A percentile compares a stretch with the other conserved stretches of the same genome.
Conservation (phyloP, 1,139 yeast genomes). For the Candida freyschussii region DNA sequence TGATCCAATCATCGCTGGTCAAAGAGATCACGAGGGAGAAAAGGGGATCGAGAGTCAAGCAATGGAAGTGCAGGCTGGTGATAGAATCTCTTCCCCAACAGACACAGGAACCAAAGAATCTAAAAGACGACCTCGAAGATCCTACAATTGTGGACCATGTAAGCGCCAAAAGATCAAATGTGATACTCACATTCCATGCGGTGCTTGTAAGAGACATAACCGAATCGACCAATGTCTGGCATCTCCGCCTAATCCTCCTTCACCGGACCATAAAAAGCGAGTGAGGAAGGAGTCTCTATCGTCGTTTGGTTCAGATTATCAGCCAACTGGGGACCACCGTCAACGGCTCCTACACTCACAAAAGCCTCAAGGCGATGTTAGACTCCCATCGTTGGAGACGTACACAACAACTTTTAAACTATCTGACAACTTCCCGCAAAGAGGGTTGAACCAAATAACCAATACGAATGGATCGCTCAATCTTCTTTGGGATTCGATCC, state of each 20-base stretch:
- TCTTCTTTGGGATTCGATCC: too few relatives aligned
- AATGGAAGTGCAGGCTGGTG: too few relatives aligned
- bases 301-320: constrained; percentile 6
- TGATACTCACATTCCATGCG: constrained; percentile 46
- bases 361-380: constrained; percentile 5
- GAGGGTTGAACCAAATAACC: too few relatives aligned
- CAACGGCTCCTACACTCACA: constrained; percentile 1
- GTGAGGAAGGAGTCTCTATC: constrained; percentile 12
- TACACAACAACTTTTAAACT: constrained; percentile 18
- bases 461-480: too few relatives aligned
- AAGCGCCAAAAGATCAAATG: constrained; percentile 49
- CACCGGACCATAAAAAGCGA: constrained; percentile 17
- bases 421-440: constrained; percentile 10
- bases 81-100: too few relatives aligned
- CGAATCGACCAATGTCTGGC: constrained; percentile 28
- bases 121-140: constrained; percentile 33
- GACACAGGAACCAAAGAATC: constrained; percentile 1
- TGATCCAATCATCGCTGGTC: too few relatives aligned
- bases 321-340: background rate
- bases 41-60: too few relatives aligned
- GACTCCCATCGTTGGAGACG: constrained; percentile 16
- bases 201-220: constrained; percentile 42
- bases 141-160: constrained; percentile 57
- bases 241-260: constrained; percentile 23
- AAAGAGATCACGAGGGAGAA: too few relatives aligned